These are phyloP conservation scores for Penicillium sp. DNA, from an alignment of 2,329 filamentous ascomycete genomes.

Conservation along the genomic window DNA sequence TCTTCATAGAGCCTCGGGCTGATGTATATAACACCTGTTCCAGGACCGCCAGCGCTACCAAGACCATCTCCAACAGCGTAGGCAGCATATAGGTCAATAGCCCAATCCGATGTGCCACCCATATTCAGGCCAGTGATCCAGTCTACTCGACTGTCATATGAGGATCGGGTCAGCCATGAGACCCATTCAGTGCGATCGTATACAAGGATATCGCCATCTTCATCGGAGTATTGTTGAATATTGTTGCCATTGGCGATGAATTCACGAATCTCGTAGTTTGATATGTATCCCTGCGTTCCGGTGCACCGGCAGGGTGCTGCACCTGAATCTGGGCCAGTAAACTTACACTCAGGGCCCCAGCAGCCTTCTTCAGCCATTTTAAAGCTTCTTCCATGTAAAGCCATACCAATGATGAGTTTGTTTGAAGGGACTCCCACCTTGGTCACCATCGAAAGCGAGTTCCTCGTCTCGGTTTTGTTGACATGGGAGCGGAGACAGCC, in stretches of 20 bases:
- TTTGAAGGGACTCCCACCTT: slow-evolving; percentile 11
- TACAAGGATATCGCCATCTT: background rate
- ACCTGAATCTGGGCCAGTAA: background rate
- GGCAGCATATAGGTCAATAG: slow-evolving; percentile 33
- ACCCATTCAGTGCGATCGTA: slow-evolving; percentile 4
- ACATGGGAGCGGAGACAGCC: slow-evolving; percentile 16
- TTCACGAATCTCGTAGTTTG: slow-evolving; percentile 1
- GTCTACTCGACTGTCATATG: background rate
- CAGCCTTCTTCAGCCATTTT: background rate
- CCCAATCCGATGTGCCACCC: slow-evolving; percentile 41
- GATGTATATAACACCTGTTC: background rate
- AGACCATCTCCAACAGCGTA: background rate
- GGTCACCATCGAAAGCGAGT: slow-evolving; percentile 4
- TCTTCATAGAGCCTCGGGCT: background rate
- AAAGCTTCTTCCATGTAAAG: slow-evolving; percentile 2
- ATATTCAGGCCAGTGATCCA: slow-evolving; percentile 27
- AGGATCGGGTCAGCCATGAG: background rate
- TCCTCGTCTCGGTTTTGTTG: slow-evolving; percentile 8
- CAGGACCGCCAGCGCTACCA: background rate
- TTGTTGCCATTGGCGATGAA: background rate
- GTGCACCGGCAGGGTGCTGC: background rate
- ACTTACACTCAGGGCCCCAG: background rate
- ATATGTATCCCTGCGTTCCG: slow-evolving; percentile 1
- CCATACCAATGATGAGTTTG: slow-evolving; percentile 4
- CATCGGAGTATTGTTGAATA: background rate